These are phyloP conservation scores for Trebouxia sp. DNA, from an alignment of 139 green algal genomes.

Conservation along the genomic window DNA sequence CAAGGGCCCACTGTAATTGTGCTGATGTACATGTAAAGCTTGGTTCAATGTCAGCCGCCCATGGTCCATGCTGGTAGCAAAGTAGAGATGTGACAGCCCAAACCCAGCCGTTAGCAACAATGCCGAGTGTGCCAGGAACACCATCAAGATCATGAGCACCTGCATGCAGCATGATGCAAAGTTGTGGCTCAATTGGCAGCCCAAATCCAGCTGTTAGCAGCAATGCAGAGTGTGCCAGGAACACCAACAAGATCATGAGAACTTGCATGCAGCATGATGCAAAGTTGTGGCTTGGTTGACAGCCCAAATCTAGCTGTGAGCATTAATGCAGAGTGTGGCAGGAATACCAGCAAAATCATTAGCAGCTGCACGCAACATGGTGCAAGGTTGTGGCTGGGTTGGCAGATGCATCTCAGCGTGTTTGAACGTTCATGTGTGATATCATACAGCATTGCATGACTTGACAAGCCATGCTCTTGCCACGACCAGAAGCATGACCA, in stretches of 20 bases:
- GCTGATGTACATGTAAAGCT: constrained; percentile 12
- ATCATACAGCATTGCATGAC: no score
- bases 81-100: neutral
- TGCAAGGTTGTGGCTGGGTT: no score
- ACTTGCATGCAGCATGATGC: neutral
- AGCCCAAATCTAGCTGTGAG: neutral
- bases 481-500: no score
- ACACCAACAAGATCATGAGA: neutral
- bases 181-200: no score
- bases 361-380: neutral
- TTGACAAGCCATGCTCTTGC: no score
- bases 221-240: neutral
- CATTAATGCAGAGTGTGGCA: neutral
- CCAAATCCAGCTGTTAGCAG: neutral
- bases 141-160: neutral
- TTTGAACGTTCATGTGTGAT: no score
- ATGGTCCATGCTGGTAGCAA: constrained; percentile 9
- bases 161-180: neutral
- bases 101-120: neutral
- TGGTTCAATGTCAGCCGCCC: neutral
- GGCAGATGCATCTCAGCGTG: no score
- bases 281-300: no score
- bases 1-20: neutral
- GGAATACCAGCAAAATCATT: neutral
- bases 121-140: neutral